Conservation (phyloP, 129 eudicot genomes). For the Scalesia atractyloides region DNA sequence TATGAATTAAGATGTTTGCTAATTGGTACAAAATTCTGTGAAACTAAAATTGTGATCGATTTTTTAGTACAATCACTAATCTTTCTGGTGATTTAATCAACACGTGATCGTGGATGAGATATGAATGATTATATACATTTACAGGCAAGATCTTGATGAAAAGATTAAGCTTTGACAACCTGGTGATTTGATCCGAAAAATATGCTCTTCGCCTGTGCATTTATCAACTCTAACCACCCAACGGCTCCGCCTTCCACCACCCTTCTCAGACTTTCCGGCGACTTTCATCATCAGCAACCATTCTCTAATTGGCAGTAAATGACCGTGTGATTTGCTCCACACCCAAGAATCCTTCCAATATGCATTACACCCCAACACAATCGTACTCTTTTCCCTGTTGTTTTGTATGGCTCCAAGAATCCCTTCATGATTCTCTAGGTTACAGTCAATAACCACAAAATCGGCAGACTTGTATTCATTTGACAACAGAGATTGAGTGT, state of each 20-base stretch:
- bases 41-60: too few relatives aligned
- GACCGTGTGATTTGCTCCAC: slow-evolving; percentile 37
- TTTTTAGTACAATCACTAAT: slow-evolving; percentile 5
- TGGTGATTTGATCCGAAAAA: slow-evolving; percentile 43
- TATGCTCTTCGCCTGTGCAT: slow-evolving; percentile 70
- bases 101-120: slow-evolving; percentile 7
- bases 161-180: slow-evolving; percentile 28
- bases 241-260: slow-evolving; percentile 37
- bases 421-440: slow-evolving; percentile 35
- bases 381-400: slow-evolving; percentile 21
- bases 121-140: slow-evolving; percentile 13
- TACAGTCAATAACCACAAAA: slow-evolving; percentile 53
- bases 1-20: neutral
- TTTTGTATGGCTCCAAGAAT: slow-evolving; percentile 31
- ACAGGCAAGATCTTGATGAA: neutral
- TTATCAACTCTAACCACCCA: slow-evolving; percentile 63
- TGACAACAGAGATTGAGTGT: slow-evolving; percentile 34
- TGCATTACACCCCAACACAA: slow-evolving; percentile 65
- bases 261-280: slow-evolving; percentile 4
- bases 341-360: slow-evolving; percentile 39
- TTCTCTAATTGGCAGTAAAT: slow-evolving; percentile 63
- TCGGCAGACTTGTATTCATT: slow-evolving; percentile 53
- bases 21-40: too few relatives aligned
- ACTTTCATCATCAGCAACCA: slow-evolving; percentile 53
- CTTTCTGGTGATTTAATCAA: slow-evolving; percentile 10